Percentiles rank a stretch among this genome's conserved stretches.
phyloP scores from a whole-genome alignment of 208 protist species.

The Trypanosoma cruzi region DNA sequence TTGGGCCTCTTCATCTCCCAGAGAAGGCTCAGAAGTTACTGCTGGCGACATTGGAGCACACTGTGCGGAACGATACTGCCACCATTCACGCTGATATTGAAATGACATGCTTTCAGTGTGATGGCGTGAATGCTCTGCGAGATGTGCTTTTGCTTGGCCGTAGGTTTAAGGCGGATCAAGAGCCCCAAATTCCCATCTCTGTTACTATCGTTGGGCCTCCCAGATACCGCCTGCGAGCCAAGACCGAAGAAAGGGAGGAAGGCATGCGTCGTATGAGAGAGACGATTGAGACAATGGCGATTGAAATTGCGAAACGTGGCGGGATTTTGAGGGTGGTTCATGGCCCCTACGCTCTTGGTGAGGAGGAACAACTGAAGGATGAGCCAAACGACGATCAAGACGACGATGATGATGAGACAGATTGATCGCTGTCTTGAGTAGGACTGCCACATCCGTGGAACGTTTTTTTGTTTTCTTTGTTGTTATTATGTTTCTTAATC shows the following conservation, averaged over 20 bases:
- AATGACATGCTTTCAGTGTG: conserved; percentile 98
- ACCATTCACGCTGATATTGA: conserved; percentile 97
- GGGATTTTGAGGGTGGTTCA: conserved; percentile 89
- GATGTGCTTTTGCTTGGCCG: conserved; percentile 93
- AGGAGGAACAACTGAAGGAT: conserved; percentile 52
- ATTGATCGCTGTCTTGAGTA: conserved; percentile 31
- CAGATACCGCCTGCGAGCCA: conserved; percentile 94
- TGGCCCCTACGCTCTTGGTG: conserved; percentile 76
- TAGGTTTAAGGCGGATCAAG: conserved; percentile 67
- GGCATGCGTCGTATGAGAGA: conserved; percentile 89
- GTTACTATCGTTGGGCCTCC: conserved; percentile 97
- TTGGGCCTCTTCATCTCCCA: conserved; percentile 69
- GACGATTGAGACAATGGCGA: conserved; percentile 91
- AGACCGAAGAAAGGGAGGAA: conserved; percentile 93
- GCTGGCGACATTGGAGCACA: conserved; percentile 89
- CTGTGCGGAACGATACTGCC: conserved; percentile 69
- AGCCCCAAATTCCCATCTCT: conserved; percentile 73
- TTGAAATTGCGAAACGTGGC: conserved; percentile 86
- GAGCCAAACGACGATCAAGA: conserved; percentile 54
- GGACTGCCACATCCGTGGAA: neutral
- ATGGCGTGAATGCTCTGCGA: conserved; percentile 98
- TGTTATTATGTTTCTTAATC: neutral
- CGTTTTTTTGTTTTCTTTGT: conserved; percentile 4
- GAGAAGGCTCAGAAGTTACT: conserved; percentile 55
- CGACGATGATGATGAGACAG: conserved; percentile 79